phyloP scores from a whole-genome alignment of 768 basidiomycete genomes.

The Tylopilus felleus region DNA sequence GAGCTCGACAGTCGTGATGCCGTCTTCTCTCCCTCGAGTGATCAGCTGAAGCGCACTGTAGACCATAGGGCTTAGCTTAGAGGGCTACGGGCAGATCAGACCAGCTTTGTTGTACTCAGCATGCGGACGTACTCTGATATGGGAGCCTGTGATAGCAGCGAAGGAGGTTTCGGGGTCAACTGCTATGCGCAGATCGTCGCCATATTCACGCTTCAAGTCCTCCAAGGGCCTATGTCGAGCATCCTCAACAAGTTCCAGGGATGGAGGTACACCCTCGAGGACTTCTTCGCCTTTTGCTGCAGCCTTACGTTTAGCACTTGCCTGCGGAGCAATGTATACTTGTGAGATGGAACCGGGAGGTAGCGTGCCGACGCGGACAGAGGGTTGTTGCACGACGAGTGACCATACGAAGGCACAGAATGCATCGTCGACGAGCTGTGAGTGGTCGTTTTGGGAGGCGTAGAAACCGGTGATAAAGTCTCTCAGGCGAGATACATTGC shows the following conservation, averaged over 20 bases:
- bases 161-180: conserved; percentile 73
- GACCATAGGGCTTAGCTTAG: conserved; percentile 81
- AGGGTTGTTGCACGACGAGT: conserved; percentile 68
- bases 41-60: conserved; percentile 82
- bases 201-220: conserved; percentile 54
- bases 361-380: conserved; percentile 69
- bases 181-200: conserved; percentile 66
- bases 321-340: conserved; percentile 77
- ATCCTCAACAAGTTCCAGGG: conserved; percentile 53
- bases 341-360: conserved; percentile 58
- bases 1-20: conserved; percentile 74
- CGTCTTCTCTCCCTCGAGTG: conserved; percentile 74
- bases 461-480: conserved; percentile 73
- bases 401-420: conserved; percentile 84
- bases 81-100: conserved; percentile 45
- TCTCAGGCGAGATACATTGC: conserved; percentile 63
- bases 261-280: conserved; percentile 40
- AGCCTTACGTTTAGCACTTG: conserved; percentile 62
- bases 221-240: conserved; percentile 53
- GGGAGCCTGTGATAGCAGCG: conserved; percentile 79
- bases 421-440: conserved; percentile 67
- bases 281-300: conserved; percentile 52
- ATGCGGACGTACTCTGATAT: conserved; percentile 60
- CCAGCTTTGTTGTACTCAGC: not conserved
- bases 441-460: conserved; percentile 32